These are phyloP conservation scores for Hordeum pubiflorum DNA, from an alignment of 202 grass and related monocot genomes.

Conservation along the genomic window DNA sequence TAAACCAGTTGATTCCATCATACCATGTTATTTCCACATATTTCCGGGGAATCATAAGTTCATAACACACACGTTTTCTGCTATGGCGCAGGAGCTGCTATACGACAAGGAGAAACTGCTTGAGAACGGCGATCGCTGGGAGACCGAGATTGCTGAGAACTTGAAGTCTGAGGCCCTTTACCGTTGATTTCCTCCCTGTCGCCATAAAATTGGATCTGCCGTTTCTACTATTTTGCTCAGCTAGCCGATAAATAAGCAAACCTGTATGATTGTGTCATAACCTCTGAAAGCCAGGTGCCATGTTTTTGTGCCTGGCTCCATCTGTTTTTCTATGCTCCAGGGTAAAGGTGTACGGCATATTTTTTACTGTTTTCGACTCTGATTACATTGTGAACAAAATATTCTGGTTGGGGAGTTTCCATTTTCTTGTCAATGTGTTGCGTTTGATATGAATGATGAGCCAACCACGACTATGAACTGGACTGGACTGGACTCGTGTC, in stretches of 20 bases:
- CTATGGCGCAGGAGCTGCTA: slow-evolving; percentile 59
- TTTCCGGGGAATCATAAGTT: neutral
- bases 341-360: slow-evolving; percentile 7
- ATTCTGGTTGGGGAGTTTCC: neutral
- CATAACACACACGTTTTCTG: neutral
- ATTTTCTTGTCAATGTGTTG: neutral
- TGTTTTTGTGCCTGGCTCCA: slow-evolving; percentile 10
- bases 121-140: slow-evolving; percentile 93
- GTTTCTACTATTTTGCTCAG: neutral
- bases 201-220: neutral
- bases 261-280: slow-evolving; percentile 24
- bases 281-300: neutral
- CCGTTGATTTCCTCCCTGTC: slow-evolving; percentile 39
- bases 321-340: slow-evolving; percentile 3
- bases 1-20: neutral
- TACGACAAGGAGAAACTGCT: slow-evolving; percentile 99
- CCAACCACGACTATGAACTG: neutral
- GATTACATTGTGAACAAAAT: neutral
- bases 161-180: slow-evolving; percentile 86
- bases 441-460: neutral
- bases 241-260: slow-evolving; percentile 47
- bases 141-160: slow-evolving; percentile 92
- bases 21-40: neutral
- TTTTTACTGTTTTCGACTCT: neutral
- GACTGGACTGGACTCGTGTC: too few relatives aligned